Evolutionary conservation across 192 early-diverging fungal species (phyloP).

Genomic region (Obelidium mucronatum): DNA sequence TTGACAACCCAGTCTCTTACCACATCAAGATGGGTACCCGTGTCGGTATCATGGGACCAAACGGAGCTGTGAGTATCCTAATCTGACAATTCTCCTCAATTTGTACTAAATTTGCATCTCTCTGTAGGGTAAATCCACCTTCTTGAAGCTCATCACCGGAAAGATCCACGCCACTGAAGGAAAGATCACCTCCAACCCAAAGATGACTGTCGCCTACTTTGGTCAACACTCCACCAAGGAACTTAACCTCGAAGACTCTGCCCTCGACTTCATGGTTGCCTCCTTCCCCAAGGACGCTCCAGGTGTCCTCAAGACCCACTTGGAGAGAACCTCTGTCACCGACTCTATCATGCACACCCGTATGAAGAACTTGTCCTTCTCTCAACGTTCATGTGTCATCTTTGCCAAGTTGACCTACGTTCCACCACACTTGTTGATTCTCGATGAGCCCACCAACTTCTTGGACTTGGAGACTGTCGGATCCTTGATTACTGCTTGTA

Average conservation of each 20-base stretch:
- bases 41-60: slow-evolving; percentile 81
- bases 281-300: slow-evolving; percentile 19
- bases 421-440: slow-evolving; percentile 80
- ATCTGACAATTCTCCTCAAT: slow-evolving; percentile 25
- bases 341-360: slow-evolving; percentile 78
- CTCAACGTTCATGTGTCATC: slow-evolving; percentile 86
- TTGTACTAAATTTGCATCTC: background rate
- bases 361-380: slow-evolving; percentile 76
- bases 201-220: slow-evolving; percentile 83
- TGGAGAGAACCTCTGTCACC: slow-evolving; percentile 81
- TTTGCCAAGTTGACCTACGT: slow-evolving; percentile 83
- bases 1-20: slow-evolving; percentile 59
- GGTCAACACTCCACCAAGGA: slow-evolving; percentile 84
- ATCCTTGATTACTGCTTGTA: slow-evolving; percentile 75
- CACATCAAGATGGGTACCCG: slow-evolving; percentile 77
- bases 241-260: slow-evolving; percentile 27
- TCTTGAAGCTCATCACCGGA: slow-evolving; percentile 82
- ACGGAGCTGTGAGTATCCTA: slow-evolving; percentile 74
- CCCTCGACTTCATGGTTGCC: slow-evolving; percentile 26
- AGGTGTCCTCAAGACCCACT: slow-evolving; percentile 70
- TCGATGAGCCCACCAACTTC: slow-evolving; percentile 81
- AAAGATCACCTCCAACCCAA: slow-evolving; percentile 76
- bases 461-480: slow-evolving; percentile 80
- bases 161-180: slow-evolving; percentile 71
- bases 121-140: slow-evolving; percentile 59